Evolutionary conservation across 2,329 filamentous ascomycete species (phyloP).

Genomic region (Hymenoscyphus infarciens): DNA sequence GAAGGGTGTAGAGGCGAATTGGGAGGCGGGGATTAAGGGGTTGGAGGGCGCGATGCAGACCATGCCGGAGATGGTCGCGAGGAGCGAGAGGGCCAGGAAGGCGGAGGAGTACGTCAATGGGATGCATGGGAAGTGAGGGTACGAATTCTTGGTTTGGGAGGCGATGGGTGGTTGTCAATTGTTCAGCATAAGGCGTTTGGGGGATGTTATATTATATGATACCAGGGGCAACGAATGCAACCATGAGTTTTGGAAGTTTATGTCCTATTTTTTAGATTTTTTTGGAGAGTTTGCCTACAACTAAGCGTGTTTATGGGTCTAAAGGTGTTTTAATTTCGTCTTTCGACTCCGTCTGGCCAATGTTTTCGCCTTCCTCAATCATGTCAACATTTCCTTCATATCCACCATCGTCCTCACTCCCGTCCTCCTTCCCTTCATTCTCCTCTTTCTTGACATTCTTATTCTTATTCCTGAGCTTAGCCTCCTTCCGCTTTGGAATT

Average conservation of each 20-base stretch:
- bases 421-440: constrained; percentile 18
- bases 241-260: not conserved
- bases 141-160: not conserved
- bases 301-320: not conserved
- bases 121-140: constrained; percentile 13
- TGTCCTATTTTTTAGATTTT: not conserved
- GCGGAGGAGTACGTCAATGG: constrained; percentile 41
- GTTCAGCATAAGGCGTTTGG: constrained; percentile 1
- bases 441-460: constrained; percentile 27
- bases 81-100: constrained; percentile 60
- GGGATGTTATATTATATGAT: not conserved
- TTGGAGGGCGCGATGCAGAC: constrained; percentile 53
- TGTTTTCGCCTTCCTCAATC: not conserved
- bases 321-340: not conserved
- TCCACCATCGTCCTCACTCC: constrained; percentile 8
- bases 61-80: constrained; percentile 59
- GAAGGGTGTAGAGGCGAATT: constrained; percentile 45
- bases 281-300: not conserved
- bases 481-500: constrained; percentile 88
- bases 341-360: not conserved
- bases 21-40: constrained; percentile 46
- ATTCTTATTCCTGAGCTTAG: constrained; percentile 51
- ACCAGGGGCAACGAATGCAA: not conserved
- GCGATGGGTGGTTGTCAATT: not conserved
- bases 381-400: constrained; percentile 9